Evolutionary conservation across 176 grass and related monocot genomes (phyloP).

Genomic region (Luzula sylvatica): DNA sequence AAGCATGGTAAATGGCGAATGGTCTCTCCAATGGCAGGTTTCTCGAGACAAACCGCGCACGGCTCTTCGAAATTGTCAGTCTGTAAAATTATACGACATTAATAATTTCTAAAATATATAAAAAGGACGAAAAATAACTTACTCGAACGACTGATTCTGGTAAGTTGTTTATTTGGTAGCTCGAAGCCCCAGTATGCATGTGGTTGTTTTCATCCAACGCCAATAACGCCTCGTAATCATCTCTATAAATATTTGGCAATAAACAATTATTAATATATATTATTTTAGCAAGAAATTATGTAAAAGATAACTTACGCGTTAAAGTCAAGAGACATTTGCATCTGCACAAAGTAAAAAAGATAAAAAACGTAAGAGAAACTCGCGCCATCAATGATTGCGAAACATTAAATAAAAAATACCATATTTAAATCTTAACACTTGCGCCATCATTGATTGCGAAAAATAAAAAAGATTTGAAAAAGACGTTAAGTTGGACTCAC

Average conservation of each 20-base stretch:
- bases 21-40: slow-evolving; percentile 53
- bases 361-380: slow-evolving; percentile 21
- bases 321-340: slow-evolving; percentile 47
- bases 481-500: too few relatives aligned
- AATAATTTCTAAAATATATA: background rate
- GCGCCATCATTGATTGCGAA: background rate
- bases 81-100: slow-evolving; percentile 26
- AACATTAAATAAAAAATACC: slow-evolving; percentile 19
- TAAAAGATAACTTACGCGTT: slow-evolving; percentile 41
- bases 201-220: slow-evolving; percentile 86
- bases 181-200: slow-evolving; percentile 76
- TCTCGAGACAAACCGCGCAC: slow-evolving; percentile 76
- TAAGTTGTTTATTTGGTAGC: slow-evolving; percentile 69
- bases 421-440: slow-evolving; percentile 2
- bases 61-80: slow-evolving; percentile 54
- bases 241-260: slow-evolving; percentile 32
- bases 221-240: slow-evolving; percentile 78
- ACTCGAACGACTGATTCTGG: slow-evolving; percentile 80
- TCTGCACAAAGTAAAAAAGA: slow-evolving; percentile 17
- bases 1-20: slow-evolving; percentile 83
- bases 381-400: slow-evolving; percentile 7
- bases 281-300: slow-evolving; percentile 2
- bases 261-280: slow-evolving; percentile 11
- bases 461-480: slow-evolving; percentile 1
- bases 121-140: background rate